Conservation (phyloP, 345 rosid genomes). For the Eucalyptus viminalis region DNA sequence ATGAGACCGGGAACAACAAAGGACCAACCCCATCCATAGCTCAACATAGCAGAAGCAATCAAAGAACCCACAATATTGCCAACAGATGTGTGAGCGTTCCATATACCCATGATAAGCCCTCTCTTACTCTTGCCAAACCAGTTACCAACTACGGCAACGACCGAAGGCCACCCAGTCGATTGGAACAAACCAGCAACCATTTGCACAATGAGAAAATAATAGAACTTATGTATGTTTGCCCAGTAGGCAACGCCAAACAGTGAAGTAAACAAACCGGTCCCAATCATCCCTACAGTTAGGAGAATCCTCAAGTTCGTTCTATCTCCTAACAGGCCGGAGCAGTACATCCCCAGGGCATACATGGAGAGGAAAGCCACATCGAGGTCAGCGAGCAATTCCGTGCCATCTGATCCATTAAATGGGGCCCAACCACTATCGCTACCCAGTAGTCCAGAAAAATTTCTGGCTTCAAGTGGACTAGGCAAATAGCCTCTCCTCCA, state of each 20-base stretch:
- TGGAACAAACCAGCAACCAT: slow-evolving; percentile 81
- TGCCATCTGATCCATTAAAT: slow-evolving; percentile 57
- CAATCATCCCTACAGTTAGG: slow-evolving; percentile 76
- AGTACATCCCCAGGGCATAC: slow-evolving; percentile 82
- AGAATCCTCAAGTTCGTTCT: slow-evolving; percentile 71
- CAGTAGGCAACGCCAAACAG: slow-evolving; percentile 81
- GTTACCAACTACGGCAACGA: slow-evolving; percentile 82
- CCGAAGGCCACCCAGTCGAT: slow-evolving; percentile 96
- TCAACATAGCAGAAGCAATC: slow-evolving; percentile 60
- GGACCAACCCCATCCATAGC: slow-evolving; percentile 96
- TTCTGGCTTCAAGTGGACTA: background rate
- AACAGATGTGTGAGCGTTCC: slow-evolving; percentile 93
- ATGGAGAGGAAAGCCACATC: slow-evolving; percentile 74
- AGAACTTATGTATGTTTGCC: slow-evolving; percentile 63
- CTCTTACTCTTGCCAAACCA: slow-evolving; percentile 93
- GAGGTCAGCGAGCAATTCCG: slow-evolving; percentile 68
- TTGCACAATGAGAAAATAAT: slow-evolving; percentile 57
- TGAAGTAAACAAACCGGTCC: slow-evolving; percentile 70
- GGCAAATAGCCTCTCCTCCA: slow-evolving; percentile 3
- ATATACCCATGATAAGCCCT: slow-evolving; percentile 92
- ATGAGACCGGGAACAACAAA: slow-evolving; percentile 72
- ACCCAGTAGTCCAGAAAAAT: background rate
- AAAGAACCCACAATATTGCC: slow-evolving; percentile 87
- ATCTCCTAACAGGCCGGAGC: slow-evolving; percentile 83
- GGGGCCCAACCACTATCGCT: slow-evolving; percentile 81